phyloP scores from a whole-genome alignment of 768 basidiomycete genomes.

The Pleurotus djamor region DNA sequence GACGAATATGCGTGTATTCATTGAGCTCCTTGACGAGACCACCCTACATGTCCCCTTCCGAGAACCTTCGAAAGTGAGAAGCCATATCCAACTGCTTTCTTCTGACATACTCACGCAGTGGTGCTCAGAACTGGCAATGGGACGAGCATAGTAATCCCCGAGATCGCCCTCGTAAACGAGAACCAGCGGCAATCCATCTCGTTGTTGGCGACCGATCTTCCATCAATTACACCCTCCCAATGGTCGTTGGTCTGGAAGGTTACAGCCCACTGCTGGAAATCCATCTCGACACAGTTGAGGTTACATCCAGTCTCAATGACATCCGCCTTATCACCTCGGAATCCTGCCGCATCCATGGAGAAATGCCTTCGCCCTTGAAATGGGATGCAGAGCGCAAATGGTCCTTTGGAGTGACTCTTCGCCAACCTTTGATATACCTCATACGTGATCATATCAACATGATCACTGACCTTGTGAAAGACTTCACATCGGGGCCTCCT shows the following conservation, averaged over 20 bases:
- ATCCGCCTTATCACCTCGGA: conserved; percentile 75
- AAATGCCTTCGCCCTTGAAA: conserved; percentile 74
- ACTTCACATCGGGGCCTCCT: conserved; percentile 86
- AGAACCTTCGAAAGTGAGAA: conserved; percentile 78
- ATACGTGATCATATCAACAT: conserved; percentile 94
- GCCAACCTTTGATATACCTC: conserved; percentile 71
- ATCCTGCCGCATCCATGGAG: conserved; percentile 70
- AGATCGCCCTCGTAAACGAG: conserved; percentile 51
- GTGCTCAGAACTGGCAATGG: conserved; percentile 85
- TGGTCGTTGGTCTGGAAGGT: conserved; percentile 70
- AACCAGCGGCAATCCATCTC: conserved; percentile 72
- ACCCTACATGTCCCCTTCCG: conserved; percentile 86
- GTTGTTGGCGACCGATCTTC: conserved; percentile 80
- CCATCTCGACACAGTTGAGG: conserved; percentile 73
- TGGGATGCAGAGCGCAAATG: conserved; percentile 86
- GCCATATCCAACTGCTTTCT: too few relatives aligned
- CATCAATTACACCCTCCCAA: conserved; percentile 81
- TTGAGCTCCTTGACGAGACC: conserved; percentile 79
- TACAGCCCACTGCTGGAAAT: conserved; percentile 81
- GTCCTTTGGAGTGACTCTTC: conserved; percentile 70
- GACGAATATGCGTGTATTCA: conserved; percentile 76
- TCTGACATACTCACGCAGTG: too few relatives aligned
- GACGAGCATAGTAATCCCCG: conserved; percentile 57
- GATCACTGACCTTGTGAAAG: conserved; percentile 88
- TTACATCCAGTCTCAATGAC: conserved; percentile 88